Conservation (phyloP, 257 asterid genomes). For the Perilla frutescens region DNA sequence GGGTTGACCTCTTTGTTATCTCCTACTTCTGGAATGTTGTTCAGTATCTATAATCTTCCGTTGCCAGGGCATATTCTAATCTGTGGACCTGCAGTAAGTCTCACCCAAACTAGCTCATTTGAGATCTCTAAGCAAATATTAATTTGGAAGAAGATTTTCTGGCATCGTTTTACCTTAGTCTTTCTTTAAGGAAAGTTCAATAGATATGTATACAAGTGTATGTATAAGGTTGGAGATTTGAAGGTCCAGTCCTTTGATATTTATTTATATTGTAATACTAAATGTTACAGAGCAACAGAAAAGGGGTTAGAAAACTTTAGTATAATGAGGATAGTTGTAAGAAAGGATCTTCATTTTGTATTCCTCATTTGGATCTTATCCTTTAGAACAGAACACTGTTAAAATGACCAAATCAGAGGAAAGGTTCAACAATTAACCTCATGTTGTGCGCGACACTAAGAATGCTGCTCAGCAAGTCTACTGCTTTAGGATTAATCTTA, state of each 20-base stretch:
- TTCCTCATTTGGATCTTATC: not conserved
- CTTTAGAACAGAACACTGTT: conserved; percentile 11
- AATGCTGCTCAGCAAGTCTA: not conserved
- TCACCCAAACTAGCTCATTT: conserved; percentile 28
- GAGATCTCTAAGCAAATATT: conserved; percentile 28
- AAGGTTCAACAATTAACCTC: not conserved
- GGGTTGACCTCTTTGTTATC: conserved; percentile 76
- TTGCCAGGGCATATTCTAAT: conserved; percentile 92
- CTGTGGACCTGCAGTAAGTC: conserved; percentile 87
- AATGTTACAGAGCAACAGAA: not conserved
- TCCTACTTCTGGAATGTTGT: conserved; percentile 63
- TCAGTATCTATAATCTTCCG: conserved; percentile 69
- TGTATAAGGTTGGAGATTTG: not conserved
- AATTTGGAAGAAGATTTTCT: conserved; percentile 23
- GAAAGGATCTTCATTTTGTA: not conserved
- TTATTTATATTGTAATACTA: conserved; percentile 19
- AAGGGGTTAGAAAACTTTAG: not conserved
- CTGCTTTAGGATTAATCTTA: not conserved
- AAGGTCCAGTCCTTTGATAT: not conserved
- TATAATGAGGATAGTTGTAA: conserved; percentile 1
- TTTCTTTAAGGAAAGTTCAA: not conserved
- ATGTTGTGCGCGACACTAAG: conserved; percentile 2
- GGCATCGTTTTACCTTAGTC: conserved; percentile 16
- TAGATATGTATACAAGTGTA: not conserved
- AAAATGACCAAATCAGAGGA: not conserved